A percentile compares a stretch with the other conserved stretches of the same genome.
Conservation (phyloP, 1,139 yeast genomes). For the Candida tunisiensis region DNA sequence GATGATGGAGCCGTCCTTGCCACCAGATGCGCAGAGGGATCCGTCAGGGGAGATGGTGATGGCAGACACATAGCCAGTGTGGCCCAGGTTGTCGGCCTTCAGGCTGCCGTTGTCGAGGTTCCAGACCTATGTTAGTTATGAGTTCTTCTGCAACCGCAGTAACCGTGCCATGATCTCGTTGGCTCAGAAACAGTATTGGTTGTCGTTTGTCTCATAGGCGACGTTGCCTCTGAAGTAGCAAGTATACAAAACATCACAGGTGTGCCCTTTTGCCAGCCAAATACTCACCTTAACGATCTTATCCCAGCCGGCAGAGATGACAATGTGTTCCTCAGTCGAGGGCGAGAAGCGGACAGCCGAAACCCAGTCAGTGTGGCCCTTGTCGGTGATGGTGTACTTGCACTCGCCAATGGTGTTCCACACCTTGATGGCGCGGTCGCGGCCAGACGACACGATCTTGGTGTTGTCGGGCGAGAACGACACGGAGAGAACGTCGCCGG, state of each 20-base stretch:
- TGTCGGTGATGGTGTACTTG: conserved; percentile 63
- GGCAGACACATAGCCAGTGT: conserved; percentile 97
- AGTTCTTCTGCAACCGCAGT: conserved; percentile 4
- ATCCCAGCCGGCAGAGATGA: conserved; percentile 99
- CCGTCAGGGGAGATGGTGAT: conserved; percentile 99
- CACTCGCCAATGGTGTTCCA: conserved; percentile 99
- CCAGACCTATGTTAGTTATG: conserved; percentile 57
- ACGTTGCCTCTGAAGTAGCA: conserved; percentile 94
- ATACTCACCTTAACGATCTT: conserved; percentile 96
- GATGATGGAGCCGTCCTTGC: conserved; percentile 98
- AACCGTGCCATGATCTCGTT: too few relatives aligned
- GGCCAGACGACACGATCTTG: conserved; percentile 97
- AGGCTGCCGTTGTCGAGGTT: conserved; percentile 75
- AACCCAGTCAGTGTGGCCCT: conserved; percentile 98
- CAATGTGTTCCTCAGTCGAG: conserved; percentile 48
- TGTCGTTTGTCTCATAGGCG: conserved; percentile 87
- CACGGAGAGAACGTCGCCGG: conserved; percentile 92
- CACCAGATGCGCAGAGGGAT: conserved; percentile 98
- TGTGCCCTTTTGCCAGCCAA: conserved; percentile 1
- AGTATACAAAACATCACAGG: conserved; percentile 37
- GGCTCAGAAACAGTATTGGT: conserved; percentile 98
- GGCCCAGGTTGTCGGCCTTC: conserved; percentile 96
- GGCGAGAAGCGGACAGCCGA: conserved; percentile 95
- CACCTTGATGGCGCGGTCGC: conserved; percentile 98
- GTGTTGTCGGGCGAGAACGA: conserved; percentile 95